Percentiles rank a stretch among this genome's conserved stretches.
Evolutionary conservation across 441 rosid species (phyloP).

Genomic region (Adansonia madagascariensis): DNA sequence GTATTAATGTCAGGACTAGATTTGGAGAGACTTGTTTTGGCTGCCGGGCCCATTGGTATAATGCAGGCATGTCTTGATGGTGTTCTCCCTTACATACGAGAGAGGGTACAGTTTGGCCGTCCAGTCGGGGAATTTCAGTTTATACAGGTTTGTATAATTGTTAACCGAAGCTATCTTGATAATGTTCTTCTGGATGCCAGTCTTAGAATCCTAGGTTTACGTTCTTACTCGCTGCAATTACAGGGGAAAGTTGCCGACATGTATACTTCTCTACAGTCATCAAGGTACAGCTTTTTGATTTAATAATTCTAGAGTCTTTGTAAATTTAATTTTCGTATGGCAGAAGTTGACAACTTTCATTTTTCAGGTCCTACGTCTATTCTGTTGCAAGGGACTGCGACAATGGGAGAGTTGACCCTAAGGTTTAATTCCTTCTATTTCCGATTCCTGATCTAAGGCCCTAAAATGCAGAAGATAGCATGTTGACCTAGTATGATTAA

Average conservation of each 20-base stretch:
- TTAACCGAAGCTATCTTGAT: constrained; percentile 12
- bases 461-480: neutral
- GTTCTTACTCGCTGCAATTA: neutral
- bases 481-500: neutral
- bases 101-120: constrained; percentile 89
- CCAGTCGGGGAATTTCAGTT: constrained; percentile 91
- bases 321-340: constrained; percentile 12
- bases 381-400: constrained; percentile 92
- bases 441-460: neutral
- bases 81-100: constrained; percentile 84
- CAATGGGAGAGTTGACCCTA: constrained; percentile 73
- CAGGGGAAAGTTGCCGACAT: constrained; percentile 98
- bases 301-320: constrained; percentile 12
- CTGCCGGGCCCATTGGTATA: constrained; percentile 91
- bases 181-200: constrained; percentile 6
- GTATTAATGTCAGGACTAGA: constrained; percentile 98
- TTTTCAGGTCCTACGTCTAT: constrained; percentile 80
- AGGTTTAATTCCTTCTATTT: constrained; percentile 47
- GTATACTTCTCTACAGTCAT: constrained; percentile 88
- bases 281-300: constrained; percentile 55
- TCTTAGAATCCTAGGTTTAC: constrained; percentile 14
- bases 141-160: constrained; percentile 65
- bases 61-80: constrained; percentile 96
- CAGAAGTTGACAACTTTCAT: constrained; percentile 20
- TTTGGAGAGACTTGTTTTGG: constrained; percentile 91